Percentiles rank a stretch among this genome's conserved stretches.
Evolutionary conservation across 352 stramenopile genomes (phyloP).

Genomic region (Phytophthora europaea): DNA sequence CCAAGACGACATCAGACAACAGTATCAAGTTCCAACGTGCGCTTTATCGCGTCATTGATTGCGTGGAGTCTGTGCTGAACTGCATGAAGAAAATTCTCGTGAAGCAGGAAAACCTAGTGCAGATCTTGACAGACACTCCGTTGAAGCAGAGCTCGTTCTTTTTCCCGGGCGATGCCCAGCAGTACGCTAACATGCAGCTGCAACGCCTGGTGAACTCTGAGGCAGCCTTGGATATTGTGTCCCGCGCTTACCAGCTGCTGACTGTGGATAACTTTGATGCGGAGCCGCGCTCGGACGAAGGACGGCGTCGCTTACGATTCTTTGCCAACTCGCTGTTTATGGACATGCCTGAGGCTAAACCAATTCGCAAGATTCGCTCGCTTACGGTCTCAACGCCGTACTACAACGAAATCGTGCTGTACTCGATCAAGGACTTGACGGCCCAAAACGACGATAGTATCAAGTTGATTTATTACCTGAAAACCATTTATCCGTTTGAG

Average conservation of each 20-base stretch:
- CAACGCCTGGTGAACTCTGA: slow-evolving; percentile 86
- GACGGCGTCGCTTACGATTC: slow-evolving; percentile 86
- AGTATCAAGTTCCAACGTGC: slow-evolving; percentile 91
- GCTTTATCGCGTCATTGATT: slow-evolving; percentile 89
- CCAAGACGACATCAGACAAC: slow-evolving; percentile 74
- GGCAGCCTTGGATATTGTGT: slow-evolving; percentile 87
- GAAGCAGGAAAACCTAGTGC: slow-evolving; percentile 90
- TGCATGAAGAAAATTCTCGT: slow-evolving; percentile 87
- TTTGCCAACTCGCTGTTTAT: slow-evolving; percentile 93
- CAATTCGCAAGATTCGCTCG: slow-evolving; percentile 88
- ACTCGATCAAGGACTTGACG: slow-evolving; percentile 91
- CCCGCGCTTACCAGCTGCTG: slow-evolving; percentile 85
- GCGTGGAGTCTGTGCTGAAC: slow-evolving; percentile 81
- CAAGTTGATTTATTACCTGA: slow-evolving; percentile 97
- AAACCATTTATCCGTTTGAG: slow-evolving; percentile 90
- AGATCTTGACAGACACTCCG: slow-evolving; percentile 87
- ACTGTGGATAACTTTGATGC: slow-evolving; percentile 92
- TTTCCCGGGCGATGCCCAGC: slow-evolving; percentile 85
- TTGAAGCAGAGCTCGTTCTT: slow-evolving; percentile 92
- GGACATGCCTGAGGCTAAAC: slow-evolving; percentile 90
- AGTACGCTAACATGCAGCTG: slow-evolving; percentile 85
- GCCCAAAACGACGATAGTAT: slow-evolving; percentile 93
- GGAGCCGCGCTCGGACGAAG: slow-evolving; percentile 88
- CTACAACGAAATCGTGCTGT: slow-evolving; percentile 93
- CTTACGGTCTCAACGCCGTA: slow-evolving; percentile 89